phyloP scores from a whole-genome alignment of 768 basidiomycete species.

The Amanita rubescens region DNA sequence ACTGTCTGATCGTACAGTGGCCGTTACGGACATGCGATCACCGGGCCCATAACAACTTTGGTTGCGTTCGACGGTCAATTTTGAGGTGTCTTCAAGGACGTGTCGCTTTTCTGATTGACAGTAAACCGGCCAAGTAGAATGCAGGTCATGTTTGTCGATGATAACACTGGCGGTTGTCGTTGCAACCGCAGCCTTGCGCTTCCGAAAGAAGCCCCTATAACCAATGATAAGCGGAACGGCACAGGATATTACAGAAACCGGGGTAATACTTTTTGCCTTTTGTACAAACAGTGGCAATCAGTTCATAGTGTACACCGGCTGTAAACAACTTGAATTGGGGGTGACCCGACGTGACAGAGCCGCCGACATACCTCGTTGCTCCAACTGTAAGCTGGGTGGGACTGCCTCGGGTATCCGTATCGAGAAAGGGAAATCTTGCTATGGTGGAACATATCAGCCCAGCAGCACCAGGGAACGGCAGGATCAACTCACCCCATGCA shows the following conservation, averaged over 20 bases:
- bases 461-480: neutral
- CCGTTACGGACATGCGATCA: constrained; percentile 68
- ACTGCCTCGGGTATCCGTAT: constrained; percentile 91
- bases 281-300: constrained; percentile 79
- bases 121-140: constrained; percentile 91
- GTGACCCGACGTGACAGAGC: neutral
- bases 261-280: constrained; percentile 71
- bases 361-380: constrained; percentile 51
- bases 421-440: constrained; percentile 87
- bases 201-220: constrained; percentile 74
- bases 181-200: constrained; percentile 62
- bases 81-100: constrained; percentile 58
- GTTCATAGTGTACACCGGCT: constrained; percentile 87
- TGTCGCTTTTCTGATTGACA: constrained; percentile 69
- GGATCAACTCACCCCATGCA: constrained; percentile 52
- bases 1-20: constrained; percentile 65
- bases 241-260: neutral
- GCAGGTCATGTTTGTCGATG: constrained; percentile 91
- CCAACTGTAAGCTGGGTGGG: constrained; percentile 78
- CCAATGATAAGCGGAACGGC: constrained; percentile 1
- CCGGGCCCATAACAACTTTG: constrained; percentile 82
- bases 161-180: constrained; percentile 65
- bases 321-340: constrained; percentile 4
- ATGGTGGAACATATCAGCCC: constrained; percentile 1
- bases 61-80: constrained; percentile 66